A percentile compares a stretch with the other conserved stretches of the same genome.
Conservation (phyloP, 352 stramenopile species). For the Globisporangium nunn region DNA sequence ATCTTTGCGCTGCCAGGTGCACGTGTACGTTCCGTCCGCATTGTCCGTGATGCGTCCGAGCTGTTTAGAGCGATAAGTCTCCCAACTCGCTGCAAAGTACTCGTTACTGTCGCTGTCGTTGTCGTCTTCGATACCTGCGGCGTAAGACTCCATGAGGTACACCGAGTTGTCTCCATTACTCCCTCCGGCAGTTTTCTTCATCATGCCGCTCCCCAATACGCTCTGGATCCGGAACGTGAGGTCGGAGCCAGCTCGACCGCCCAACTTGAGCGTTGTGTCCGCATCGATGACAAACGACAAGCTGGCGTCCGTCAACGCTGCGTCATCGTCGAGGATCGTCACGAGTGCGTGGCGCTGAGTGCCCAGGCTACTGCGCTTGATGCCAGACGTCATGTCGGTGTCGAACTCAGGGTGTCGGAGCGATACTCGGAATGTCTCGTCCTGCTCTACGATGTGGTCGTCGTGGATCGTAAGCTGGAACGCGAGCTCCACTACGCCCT, state of each 20-base stretch:
- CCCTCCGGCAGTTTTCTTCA: slow-evolving; percentile 12
- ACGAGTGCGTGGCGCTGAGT: slow-evolving; percentile 59
- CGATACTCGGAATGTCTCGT: slow-evolving; percentile 65
- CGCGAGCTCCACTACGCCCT: slow-evolving; percentile 74
- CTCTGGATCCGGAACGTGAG: slow-evolving; percentile 52
- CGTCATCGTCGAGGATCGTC: slow-evolving; percentile 70
- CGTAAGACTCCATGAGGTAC: slow-evolving; percentile 38
- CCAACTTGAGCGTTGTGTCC: slow-evolving; percentile 19
- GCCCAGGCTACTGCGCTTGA: slow-evolving; percentile 24
- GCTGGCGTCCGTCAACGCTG: slow-evolving; percentile 24
- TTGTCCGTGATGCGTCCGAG: slow-evolving; percentile 20
- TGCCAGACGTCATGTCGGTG: slow-evolving; percentile 1
- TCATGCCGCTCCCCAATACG: slow-evolving; percentile 30
- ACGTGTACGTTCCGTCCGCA: slow-evolving; percentile 28
- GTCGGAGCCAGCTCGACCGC: slow-evolving; percentile 30
- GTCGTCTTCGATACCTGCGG: slow-evolving; percentile 14
- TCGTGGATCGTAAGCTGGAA: slow-evolving; percentile 92
- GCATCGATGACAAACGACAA: slow-evolving; percentile 28
- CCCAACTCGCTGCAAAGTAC: background rate
- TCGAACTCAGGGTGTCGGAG: slow-evolving; percentile 26
- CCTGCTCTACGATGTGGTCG: slow-evolving; percentile 60
- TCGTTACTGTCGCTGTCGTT: slow-evolving; percentile 2
- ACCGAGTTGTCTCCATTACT: slow-evolving; percentile 12
- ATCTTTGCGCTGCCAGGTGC: slow-evolving; percentile 36
- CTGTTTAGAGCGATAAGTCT: slow-evolving; percentile 18